A percentile compares a stretch with the other conserved stretches of the same genome.
These are phyloP conservation scores for Spencermartinsiella europaea DNA, from an alignment of 805 yeast genomes.

Conservation along the genomic window DNA sequence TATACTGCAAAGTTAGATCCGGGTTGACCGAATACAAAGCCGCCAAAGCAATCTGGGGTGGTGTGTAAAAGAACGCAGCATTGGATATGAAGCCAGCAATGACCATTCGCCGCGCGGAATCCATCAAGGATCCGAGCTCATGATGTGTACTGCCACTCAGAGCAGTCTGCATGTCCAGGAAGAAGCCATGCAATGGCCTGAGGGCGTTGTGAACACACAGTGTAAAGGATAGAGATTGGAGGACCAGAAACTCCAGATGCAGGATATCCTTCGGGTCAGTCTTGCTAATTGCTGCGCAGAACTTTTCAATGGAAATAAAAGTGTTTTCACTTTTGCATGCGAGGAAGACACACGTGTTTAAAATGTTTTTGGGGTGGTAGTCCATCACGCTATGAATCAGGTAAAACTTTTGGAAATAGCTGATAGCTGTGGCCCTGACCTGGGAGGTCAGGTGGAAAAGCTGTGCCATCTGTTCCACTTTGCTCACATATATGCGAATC, in stretches of 20 bases:
- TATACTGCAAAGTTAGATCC: constrained; percentile 14
- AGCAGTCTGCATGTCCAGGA: constrained; percentile 74
- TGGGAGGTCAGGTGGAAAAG: constrained; percentile 82
- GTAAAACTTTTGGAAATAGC: constrained; percentile 77
- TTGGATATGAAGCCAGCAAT: constrained; percentile 72
- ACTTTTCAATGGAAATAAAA: constrained; percentile 78
- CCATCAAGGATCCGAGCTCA: constrained; percentile 64
- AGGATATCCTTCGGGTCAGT: constrained; percentile 61
- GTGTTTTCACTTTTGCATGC: constrained; percentile 93
- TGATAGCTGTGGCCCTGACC: constrained; percentile 78
- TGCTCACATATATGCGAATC: constrained; percentile 66
- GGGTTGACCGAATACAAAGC: constrained; percentile 58
- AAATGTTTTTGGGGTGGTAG: constrained; percentile 75
- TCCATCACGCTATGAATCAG: constrained; percentile 79
- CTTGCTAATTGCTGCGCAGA: constrained; percentile 64
- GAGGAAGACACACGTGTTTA: constrained; percentile 53
- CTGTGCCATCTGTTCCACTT: constrained; percentile 62
- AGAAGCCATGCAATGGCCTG: constrained; percentile 89
- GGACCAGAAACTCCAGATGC: constrained; percentile 70
- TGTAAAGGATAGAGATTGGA: constrained; percentile 73
- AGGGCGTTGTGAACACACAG: constrained; percentile 84
- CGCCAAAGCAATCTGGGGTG: constrained; percentile 93
- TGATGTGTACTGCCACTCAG: constrained; percentile 43
- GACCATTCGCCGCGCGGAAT: constrained; percentile 59
- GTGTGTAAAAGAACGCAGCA: constrained; percentile 71